phyloP scores from a whole-genome alignment of 345 rosid genomes.

The Moringa oleifera region DNA sequence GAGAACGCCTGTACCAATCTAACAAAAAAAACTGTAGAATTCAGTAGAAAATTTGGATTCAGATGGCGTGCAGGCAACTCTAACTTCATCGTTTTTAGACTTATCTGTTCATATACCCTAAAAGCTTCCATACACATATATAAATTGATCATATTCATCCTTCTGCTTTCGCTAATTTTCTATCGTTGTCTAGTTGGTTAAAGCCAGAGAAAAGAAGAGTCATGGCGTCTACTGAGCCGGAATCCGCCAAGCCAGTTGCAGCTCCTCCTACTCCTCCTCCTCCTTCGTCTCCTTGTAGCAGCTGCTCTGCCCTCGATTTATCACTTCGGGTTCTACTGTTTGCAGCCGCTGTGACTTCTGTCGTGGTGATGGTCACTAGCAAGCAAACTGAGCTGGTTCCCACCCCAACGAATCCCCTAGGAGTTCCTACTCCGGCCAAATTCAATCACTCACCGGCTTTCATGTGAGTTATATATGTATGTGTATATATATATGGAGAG shows the following conservation, averaged over 20 bases:
- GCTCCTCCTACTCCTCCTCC: constrained; percentile 18
- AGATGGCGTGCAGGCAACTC: no score
- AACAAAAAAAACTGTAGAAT: no score
- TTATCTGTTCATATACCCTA: no score
- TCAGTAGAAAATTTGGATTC: no score
- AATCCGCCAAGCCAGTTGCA: constrained; percentile 18
- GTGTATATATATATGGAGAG: no score
- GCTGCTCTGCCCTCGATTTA: constrained; percentile 29
- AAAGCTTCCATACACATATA: no score
- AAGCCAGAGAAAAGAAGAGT: not conserved
- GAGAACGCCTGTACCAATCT: no score
- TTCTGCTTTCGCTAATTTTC: not conserved
- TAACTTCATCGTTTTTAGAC: no score
- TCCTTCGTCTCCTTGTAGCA: constrained; percentile 9
- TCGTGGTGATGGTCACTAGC: constrained; percentile 55
- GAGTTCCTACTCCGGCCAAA: constrained; percentile 32
- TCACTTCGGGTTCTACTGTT: constrained; percentile 50
- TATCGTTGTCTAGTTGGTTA: not conserved
- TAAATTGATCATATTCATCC: no score
- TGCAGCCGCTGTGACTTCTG: constrained; percentile 38
- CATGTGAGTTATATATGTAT: not conserved
- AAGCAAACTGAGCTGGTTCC: constrained; percentile 39
- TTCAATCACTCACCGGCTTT: constrained; percentile 70
- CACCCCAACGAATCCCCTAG: constrained; percentile 14
- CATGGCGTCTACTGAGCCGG: constrained; percentile 45